phyloP scores from a whole-genome alignment of 176 grass and related monocot species.

The Carex cristatella region DNA sequence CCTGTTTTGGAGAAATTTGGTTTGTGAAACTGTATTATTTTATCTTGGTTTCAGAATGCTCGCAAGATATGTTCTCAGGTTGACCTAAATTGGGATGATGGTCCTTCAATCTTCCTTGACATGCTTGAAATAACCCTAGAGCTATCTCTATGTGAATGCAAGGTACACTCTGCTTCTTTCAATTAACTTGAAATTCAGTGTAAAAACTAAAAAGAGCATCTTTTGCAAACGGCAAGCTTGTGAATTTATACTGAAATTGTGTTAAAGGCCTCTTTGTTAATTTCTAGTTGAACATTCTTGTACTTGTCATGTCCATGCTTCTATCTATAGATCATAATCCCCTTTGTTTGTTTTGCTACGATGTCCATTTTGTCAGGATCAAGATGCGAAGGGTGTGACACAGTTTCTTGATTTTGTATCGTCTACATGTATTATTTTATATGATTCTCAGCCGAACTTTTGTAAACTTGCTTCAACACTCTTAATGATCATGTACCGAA shows the following conservation, averaged over 20 bases:
- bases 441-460: slow-evolving; percentile 39
- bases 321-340: neutral
- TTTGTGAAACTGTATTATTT: neutral
- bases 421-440: slow-evolving; percentile 39
- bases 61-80: slow-evolving; percentile 50
- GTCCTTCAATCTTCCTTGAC: slow-evolving; percentile 35
- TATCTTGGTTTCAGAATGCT: slow-evolving; percentile 37
- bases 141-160: slow-evolving; percentile 31
- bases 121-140: slow-evolving; percentile 31
- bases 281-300: neutral
- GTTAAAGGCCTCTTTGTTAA: neutral
- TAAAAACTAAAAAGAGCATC: neutral
- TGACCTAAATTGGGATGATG: slow-evolving; percentile 44
- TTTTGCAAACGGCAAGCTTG: neutral
- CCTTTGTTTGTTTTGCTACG: neutral
- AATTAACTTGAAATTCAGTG: neutral
- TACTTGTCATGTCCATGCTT: neutral
- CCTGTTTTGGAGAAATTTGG: neutral
- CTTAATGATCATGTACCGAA: slow-evolving; percentile 40
- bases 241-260: neutral
- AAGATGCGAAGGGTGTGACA: slow-evolving; percentile 27
- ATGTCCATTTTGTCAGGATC: slow-evolving; percentile 33
- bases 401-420: slow-evolving; percentile 48
- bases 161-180: slow-evolving; percentile 39
- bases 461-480: slow-evolving; percentile 31